Evolutionary conservation across 495 filamentous ascomycete genomes (phyloP).

Genomic region (Astrothelium subdiscretum): DNA sequence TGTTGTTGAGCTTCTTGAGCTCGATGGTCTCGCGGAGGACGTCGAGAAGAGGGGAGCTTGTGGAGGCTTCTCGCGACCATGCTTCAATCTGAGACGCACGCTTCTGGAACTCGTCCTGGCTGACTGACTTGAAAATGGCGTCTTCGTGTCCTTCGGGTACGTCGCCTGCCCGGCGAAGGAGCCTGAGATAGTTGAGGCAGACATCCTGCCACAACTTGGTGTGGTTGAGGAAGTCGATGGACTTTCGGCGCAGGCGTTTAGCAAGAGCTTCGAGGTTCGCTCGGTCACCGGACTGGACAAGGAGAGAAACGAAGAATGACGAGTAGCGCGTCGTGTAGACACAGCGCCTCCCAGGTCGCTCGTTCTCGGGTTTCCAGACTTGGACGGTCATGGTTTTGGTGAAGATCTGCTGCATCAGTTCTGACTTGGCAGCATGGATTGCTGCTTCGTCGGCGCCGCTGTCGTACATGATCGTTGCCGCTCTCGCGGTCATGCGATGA

Average conservation of each 20-base stretch:
- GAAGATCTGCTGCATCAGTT: constrained; percentile 77
- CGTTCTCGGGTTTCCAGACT: constrained; percentile 91
- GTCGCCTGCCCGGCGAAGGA: constrained; percentile 57
- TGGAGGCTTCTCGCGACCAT: constrained; percentile 36
- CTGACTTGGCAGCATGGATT: constrained; percentile 55
- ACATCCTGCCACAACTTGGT: constrained; percentile 72
- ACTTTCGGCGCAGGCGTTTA: constrained; percentile 69
- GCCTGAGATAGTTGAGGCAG: constrained; percentile 57
- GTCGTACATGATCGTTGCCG: constrained; percentile 65
- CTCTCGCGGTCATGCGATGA: constrained; percentile 75
- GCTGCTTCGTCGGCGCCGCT: constrained; percentile 32
- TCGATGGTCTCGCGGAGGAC: constrained; percentile 76
- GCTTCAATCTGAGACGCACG: constrained; percentile 43
- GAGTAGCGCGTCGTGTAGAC: constrained; percentile 90
- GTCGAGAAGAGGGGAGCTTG: constrained; percentile 45
- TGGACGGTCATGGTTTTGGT: constrained; percentile 90
- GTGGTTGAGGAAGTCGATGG: constrained; percentile 77
- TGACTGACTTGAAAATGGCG: constrained; percentile 65
- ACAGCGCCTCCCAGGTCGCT: constrained; percentile 83
- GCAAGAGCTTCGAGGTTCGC: constrained; percentile 68
- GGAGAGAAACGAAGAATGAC: constrained; percentile 61
- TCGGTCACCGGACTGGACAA: constrained; percentile 66
- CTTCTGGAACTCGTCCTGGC: constrained; percentile 66
- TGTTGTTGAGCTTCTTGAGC: constrained; percentile 79
- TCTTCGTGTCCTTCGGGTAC: constrained; percentile 61